phyloP scores from a whole-genome alignment of 1,284 basidiomycete species.

The Inonotus obliquus region DNA sequence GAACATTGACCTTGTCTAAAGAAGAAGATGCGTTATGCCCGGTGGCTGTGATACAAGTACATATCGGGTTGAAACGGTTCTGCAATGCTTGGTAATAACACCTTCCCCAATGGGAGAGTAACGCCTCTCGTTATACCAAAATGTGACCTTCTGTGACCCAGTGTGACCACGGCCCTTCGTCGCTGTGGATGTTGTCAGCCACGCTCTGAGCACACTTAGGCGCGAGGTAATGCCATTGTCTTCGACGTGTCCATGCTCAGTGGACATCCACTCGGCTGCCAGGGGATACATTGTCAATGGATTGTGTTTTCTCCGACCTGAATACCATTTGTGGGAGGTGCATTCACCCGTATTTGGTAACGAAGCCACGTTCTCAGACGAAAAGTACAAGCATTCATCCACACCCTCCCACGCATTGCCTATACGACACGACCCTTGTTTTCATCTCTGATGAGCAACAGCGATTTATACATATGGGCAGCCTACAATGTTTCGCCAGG shows the following conservation, averaged over 20 bases:
- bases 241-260: neutral
- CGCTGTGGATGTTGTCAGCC: no score
- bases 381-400: constrained; percentile 12
- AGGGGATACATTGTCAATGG: neutral
- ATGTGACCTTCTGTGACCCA: no score
- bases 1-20: neutral
- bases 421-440: constrained; percentile 9
- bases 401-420: neutral
- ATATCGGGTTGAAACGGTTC: neutral
- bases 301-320: neutral
- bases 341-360: constrained; percentile 5
- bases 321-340: constrained; percentile 4
- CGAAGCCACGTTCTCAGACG: neutral
- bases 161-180: no score
- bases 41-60: neutral
- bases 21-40: neutral
- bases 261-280: neutral
- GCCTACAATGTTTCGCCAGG: neutral
- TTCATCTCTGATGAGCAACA: neutral
- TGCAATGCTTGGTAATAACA: neutral
- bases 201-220: no score
- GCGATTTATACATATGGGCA: neutral
- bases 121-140: no score
- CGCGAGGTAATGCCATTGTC: neutral
- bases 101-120: no score